Evolutionary conservation across 164 flowering plant species (phyloP).

Genomic region (Tetracentron sinense): DNA sequence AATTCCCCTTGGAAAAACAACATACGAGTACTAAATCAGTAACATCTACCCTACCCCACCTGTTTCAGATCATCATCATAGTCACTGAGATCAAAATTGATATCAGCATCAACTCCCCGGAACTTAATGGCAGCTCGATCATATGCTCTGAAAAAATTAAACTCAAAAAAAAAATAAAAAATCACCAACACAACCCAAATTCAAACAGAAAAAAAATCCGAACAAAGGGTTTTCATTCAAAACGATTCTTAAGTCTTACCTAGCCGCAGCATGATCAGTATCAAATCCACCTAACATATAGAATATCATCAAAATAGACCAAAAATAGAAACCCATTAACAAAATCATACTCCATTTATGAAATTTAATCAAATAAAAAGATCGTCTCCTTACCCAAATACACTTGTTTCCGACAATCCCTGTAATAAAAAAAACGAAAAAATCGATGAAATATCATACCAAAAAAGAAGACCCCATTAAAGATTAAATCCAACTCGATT

Average conservation of each 20-base stretch:
- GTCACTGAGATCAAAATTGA: slow-evolving; percentile 66
- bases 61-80: slow-evolving; percentile 80
- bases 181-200: slow-evolving; percentile 2
- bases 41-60: slow-evolving; percentile 29
- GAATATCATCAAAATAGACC: neutral
- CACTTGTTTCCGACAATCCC: slow-evolving; percentile 77
- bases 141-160: slow-evolving; percentile 85
- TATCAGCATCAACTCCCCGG: slow-evolving; percentile 88
- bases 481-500: neutral
- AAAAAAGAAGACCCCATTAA: neutral
- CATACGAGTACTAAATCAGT: too few relatives aligned
- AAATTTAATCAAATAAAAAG: too few relatives aligned
- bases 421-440: slow-evolving; percentile 13
- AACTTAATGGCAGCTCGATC: slow-evolving; percentile 95
- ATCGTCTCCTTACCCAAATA: slow-evolving; percentile 61
- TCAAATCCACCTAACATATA: slow-evolving; percentile 60
- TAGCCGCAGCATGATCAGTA: slow-evolving; percentile 73
- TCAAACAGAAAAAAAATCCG: neutral
- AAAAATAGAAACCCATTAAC: neutral
- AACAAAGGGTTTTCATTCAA: neutral
- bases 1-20: too few relatives aligned
- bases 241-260: slow-evolving; percentile 32
- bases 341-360: too few relatives aligned
- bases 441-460: too few relatives aligned
- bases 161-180: too few relatives aligned